Evolutionary conservation across 441 rosid species (phyloP).

Genomic region (Croton laevigatus): DNA sequence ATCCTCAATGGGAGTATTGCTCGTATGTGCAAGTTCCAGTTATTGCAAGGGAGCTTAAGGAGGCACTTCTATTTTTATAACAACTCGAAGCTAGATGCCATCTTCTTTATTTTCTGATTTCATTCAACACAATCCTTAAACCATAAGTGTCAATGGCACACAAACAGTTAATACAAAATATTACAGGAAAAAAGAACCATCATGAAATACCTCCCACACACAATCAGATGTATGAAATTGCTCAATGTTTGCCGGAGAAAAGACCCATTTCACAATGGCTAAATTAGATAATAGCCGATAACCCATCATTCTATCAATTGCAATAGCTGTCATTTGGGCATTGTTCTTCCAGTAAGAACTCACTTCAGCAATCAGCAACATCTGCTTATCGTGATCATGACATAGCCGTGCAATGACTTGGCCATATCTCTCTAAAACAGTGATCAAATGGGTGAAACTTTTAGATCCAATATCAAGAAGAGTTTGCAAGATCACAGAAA

Average conservation of each 20-base stretch:
- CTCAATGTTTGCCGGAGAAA: slow-evolving; percentile 71
- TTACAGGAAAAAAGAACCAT: slow-evolving; percentile 5
- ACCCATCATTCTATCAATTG: slow-evolving; percentile 99
- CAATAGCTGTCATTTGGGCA: slow-evolving; percentile 81
- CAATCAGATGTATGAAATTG: slow-evolving; percentile 86
- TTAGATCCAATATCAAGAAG: slow-evolving; percentile 95
- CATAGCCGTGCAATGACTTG: slow-evolving; percentile 77
- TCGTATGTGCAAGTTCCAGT: too few relatives aligned
- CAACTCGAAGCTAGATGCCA: too few relatives aligned
- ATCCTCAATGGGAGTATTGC: too few relatives aligned
- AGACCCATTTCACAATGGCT: slow-evolving; percentile 96
- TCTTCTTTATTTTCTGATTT: too few relatives aligned
- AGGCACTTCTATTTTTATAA: too few relatives aligned
- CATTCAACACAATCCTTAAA: not conserved
- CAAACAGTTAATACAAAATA: not conserved
- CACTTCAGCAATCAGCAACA: slow-evolving; percentile 75
- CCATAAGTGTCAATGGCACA: not conserved
- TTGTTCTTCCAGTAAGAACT: slow-evolving; percentile 86
- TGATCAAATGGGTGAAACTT: slow-evolving; percentile 96
- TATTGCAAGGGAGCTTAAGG: too few relatives aligned
- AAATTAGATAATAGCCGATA: slow-evolving; percentile 91
- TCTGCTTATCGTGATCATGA: slow-evolving; percentile 82
- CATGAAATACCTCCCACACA: slow-evolving; percentile 82
- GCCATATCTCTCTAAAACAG: slow-evolving; percentile 94
- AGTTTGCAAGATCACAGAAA: slow-evolving; percentile 71